Evolutionary conservation across 1,139 yeast species (phyloP).

Genomic region (Candida albicans): DNA sequence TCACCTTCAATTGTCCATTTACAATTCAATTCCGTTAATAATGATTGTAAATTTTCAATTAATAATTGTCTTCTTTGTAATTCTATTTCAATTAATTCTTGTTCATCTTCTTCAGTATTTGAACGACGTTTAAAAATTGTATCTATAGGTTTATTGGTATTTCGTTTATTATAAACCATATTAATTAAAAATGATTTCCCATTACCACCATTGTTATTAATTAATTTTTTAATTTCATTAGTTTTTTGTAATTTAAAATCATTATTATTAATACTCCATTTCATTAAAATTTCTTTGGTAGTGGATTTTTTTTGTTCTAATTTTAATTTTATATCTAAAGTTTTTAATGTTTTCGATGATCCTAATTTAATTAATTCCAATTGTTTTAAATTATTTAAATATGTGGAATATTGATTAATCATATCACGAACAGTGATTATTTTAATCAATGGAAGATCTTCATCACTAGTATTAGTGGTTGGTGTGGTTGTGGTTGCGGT

Average conservation of each 20-base stretch:
- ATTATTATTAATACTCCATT: conserved; percentile 42
- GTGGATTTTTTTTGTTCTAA: conserved; percentile 18
- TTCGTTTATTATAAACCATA: background rate
- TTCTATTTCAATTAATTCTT: conserved; percentile 27
- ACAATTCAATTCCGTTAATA: conserved; percentile 31
- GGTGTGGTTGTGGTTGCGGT: too few relatives aligned
- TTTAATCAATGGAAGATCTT: conserved; percentile 31
- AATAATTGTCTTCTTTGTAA: conserved; percentile 32
- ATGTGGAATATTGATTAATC: conserved; percentile 33
- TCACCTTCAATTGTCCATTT: conserved; percentile 32
- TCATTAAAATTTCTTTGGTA: conserved; percentile 32
- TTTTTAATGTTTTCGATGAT: conserved; percentile 32
- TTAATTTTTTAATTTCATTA: conserved; percentile 32
- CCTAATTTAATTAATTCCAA: conserved; percentile 36
- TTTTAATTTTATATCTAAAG: conserved; percentile 15
- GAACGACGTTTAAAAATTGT: background rate
- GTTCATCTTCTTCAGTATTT: conserved; percentile 7
- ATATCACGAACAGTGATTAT: conserved; percentile 29
- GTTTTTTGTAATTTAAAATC: conserved; percentile 42
- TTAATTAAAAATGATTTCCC: conserved; percentile 22
- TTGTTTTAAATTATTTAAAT: conserved; percentile 34
- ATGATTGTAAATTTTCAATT: conserved; percentile 22
- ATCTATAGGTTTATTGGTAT: background rate
- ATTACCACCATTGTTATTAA: conserved; percentile 20
- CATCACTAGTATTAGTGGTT: conserved; percentile 16